Evolutionary conservation across 495 filamentous ascomycete species (phyloP), one percentile per base, ranked within the genome.

Genomic region (Terfezia boudieri): DNA sequence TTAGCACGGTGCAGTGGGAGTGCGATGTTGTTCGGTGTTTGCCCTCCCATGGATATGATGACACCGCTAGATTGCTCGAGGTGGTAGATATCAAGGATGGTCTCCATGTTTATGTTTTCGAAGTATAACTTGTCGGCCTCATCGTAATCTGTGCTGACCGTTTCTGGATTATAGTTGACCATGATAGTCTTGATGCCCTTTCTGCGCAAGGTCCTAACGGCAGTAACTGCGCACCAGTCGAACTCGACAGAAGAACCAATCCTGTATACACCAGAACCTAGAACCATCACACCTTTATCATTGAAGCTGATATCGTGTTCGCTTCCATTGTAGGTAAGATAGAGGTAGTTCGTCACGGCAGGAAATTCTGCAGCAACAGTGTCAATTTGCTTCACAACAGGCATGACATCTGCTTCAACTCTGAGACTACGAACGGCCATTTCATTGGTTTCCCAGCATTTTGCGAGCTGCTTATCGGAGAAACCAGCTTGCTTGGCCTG

Each of bases 211-310:
- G 90, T 98, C 55, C 90, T 82, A 55, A 98, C 89, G 6, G 89
- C 86, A 53, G 89, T 76, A 37, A 98, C 90, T n/a, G 90, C 93
- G 66, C 90, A 98, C 90, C 90, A 98, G 67, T 98, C 90, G 66
- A 98, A 98, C 65, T 98, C 90, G 53, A 98, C 90, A 0, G 88
- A 94, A 1, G 88, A 94, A 50, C 90, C 90, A 61, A 98, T 98
- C 59, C 90, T 78, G 71, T 98, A 98, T 20, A 98, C 90, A 66
- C 90, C 90, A 14, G 90, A 96, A 12, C 90, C 90, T 20, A 98
- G 72, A 8, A 98, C 90, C 88, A 96, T 98, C 26, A 80, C 78
- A 64, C 90, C 90, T 55, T 84, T 78, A 62, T 98, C 90, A 35
- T 84, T 71, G 58, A 96, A 95, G 10, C 62, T 65, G 53, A 96